Base-by-base conservation (phyloP, 2,329 filamentous ascomycete species). In the Penicillium sp. region DNA sequence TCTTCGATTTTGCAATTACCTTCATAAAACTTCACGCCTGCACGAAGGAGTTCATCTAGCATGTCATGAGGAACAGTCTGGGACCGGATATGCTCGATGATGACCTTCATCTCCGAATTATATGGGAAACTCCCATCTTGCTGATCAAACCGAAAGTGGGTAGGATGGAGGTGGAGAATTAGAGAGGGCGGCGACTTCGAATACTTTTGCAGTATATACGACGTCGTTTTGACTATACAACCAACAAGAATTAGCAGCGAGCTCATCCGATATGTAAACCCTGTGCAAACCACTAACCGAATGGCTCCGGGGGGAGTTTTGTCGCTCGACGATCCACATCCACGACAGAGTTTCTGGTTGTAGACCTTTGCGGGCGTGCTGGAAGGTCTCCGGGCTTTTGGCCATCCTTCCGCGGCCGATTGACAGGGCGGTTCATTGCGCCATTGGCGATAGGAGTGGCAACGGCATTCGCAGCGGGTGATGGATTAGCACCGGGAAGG, bases 71-170 rank as follows among this genome's bases (percentile, higher is more conserved):
- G 94, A 35, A 99, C 80, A 0, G 90, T 96, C 56, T 88, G 84
- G 43, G 77, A 79, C 62, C 82, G 82, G 47, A 97, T 73, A 71
- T 96, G 91, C 63, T 95, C 86, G 38, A 97, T 79, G 50, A 90
- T 79, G 63, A 90, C 74, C 64, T 83, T 85, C 92, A 97, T 97
- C 23, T 94, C 91, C 20, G 91, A 96, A 66, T 90, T 90, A 73
- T 97, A 97, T 5, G 84, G 82, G 65, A 96, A 97, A 68, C 89
- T 93, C 67, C 92, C 90, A 71, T 96, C 91, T 73, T 97, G 93
- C 65, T 91, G 86, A 64, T 97, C 93, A 74, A 99, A 96, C 57
- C 89, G 85, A 69, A 96, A 97, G 73, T 96, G 88, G 4, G 83
- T 91, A 9, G 86, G 81, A 68, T 97, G 87, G 30, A 99, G 79